Conservation (phyloP, 2,329 filamentous ascomycete genomes). For the Akanthomyces lecanii region DNA sequence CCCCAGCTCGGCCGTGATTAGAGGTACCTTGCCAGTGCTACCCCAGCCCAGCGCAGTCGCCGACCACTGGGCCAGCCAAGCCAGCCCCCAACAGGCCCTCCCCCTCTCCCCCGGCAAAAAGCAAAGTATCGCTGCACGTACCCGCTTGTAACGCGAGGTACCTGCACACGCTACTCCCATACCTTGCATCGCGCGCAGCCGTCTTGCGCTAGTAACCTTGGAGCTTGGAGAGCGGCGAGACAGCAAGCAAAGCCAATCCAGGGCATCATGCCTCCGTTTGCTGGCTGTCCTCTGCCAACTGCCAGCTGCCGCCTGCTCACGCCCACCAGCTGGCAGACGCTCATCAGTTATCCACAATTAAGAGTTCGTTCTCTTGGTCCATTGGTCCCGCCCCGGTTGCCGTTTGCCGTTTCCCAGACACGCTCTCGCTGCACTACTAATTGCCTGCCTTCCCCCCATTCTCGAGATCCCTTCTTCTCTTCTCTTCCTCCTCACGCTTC, state of each 20-base stretch:
- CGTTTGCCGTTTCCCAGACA: conserved; percentile 16
- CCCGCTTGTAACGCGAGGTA: conserved; percentile 15
- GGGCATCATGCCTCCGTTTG: conserved; percentile 9
- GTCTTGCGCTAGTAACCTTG: neutral
- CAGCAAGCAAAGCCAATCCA: neutral
- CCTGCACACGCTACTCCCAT: neutral
- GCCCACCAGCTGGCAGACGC: neutral
- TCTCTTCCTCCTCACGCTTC: conserved; percentile 10
- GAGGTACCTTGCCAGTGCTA: conserved; percentile 4
- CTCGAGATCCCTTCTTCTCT: neutral
- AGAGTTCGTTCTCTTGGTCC: conserved; percentile 1
- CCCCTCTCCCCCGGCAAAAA: neutral
- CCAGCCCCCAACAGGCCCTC: neutral
- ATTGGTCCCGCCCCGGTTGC: conserved; percentile 8
- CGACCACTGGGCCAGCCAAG: no score
- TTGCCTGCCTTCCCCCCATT: conserved; percentile 9
- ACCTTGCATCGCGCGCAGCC: conserved; percentile 1
- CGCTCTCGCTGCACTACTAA: conserved; percentile 12
- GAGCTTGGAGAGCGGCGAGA: neutral
- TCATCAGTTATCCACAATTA: conserved; percentile 9
- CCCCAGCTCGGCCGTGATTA: neutral
- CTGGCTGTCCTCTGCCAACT: neutral
- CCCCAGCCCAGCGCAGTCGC: neutral
- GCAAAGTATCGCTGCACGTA: neutral
- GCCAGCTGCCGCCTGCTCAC: neutral